These are phyloP conservation scores for Bipolaris sorokiniana DNA, from an alignment of 2,329 filamentous ascomycete genomes.

Conservation along the genomic window DNA sequence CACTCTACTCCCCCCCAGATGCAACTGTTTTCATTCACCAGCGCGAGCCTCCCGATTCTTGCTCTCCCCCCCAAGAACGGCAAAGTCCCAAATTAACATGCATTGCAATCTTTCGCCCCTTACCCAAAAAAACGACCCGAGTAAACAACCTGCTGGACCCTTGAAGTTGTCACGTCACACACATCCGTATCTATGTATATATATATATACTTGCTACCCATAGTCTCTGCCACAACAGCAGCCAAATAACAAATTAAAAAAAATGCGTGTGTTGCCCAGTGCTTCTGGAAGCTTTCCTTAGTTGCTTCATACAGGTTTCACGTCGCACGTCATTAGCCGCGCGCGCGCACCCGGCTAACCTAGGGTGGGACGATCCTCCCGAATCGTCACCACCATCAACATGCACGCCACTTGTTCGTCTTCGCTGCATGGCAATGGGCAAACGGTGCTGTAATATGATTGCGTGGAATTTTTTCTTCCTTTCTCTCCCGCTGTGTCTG, in stretches of 20 bases:
- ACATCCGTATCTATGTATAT: not conserved
- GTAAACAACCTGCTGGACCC: too few species aligned
- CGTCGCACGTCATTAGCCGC: constrained; percentile 32
- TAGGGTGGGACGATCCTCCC: constrained; percentile 23
- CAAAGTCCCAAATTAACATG: constrained; percentile 19
- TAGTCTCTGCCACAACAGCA: not conserved
- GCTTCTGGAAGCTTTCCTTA: constrained; percentile 19
- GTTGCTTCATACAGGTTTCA: constrained; percentile 32
- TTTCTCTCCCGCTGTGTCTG: too few species aligned
- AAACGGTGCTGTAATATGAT: not conserved
- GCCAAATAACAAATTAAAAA: not conserved
- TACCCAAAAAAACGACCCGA: not conserved
- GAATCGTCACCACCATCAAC: constrained; percentile 17
- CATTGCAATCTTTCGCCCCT: constrained; percentile 11
- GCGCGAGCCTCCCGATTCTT: constrained; percentile 17
- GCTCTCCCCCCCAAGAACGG: constrained; percentile 25
- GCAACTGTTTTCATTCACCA: not conserved
- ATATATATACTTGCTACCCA: not conserved
- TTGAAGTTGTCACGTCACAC: too few species aligned
- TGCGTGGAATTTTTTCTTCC: too few species aligned
- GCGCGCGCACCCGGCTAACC: constrained; percentile 12
- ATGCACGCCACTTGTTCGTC: constrained; percentile 3
- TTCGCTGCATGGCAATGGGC: not conserved
- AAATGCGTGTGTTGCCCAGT: not conserved
- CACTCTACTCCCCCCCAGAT: too few species aligned